Evolutionary conservation across 768 basidiomycete genomes (phyloP).

Genomic region (Auriscalpium orientale): DNA sequence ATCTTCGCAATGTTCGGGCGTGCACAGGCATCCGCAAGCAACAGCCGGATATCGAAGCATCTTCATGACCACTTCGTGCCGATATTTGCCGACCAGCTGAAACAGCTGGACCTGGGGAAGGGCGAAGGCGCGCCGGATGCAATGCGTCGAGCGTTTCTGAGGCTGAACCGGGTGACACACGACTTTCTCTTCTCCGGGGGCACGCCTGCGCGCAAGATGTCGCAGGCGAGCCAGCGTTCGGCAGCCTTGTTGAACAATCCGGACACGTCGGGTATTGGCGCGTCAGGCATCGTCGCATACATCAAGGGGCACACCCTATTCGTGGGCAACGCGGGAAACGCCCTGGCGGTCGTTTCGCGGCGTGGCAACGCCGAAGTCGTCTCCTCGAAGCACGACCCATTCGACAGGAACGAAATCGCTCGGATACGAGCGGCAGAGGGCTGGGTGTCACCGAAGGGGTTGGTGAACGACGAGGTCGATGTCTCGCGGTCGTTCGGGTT

Average conservation of each 20-base stretch:
- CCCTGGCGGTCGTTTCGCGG: conserved; percentile 78
- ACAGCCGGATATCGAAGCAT: conserved; percentile 72
- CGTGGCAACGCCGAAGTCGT: conserved; percentile 68
- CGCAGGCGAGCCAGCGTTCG: conserved; percentile 38
- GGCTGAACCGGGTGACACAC: conserved; percentile 76
- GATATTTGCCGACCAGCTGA: conserved; percentile 55
- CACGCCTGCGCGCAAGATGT: conserved; percentile 57
- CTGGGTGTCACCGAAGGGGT: conserved; percentile 86
- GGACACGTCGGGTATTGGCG: conserved; percentile 58
- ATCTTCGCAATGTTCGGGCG: conserved; percentile 97
- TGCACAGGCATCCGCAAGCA: conserved; percentile 46
- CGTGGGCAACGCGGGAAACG: conserved; percentile 85
- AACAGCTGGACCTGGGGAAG: conserved; percentile 30
- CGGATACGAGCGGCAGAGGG: conserved; percentile 91
- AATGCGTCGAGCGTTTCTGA: conserved; percentile 79
- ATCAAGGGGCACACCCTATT: conserved; percentile 72
- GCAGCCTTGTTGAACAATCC: conserved; percentile 16
- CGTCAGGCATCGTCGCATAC: conserved; percentile 83
- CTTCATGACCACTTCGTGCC: conserved; percentile 74
- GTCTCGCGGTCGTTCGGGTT: conserved; percentile 93
- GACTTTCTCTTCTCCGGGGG: conserved; percentile 47
- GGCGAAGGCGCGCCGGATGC: conserved; percentile 64
- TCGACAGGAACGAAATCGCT: conserved; percentile 73
- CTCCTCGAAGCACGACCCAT: conserved; percentile 83
- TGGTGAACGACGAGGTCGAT: conserved; percentile 87